Conservation (phyloP, 306 rosid species). For the Hippophae tibetana region DNA sequence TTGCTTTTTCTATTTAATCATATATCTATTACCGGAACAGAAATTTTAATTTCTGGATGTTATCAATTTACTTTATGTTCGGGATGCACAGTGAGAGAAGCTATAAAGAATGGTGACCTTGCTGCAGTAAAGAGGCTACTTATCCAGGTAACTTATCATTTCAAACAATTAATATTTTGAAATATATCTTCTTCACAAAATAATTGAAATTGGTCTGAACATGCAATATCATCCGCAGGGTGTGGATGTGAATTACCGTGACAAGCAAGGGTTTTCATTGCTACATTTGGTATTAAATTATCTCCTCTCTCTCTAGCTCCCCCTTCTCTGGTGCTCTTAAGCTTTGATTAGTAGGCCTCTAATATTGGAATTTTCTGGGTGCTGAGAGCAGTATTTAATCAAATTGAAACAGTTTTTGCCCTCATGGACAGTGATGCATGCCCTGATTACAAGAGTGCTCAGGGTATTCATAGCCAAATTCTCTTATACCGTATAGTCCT, state of each 20-base stretch:
- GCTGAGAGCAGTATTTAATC: slow-evolving; percentile 94
- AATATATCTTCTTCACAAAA: too few species aligned
- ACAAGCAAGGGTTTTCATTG: slow-evolving; percentile 84
- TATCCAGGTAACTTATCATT: slow-evolving; percentile 41
- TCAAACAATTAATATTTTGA: neutral
- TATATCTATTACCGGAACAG: slow-evolving; percentile 1
- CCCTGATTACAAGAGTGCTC: slow-evolving; percentile 75
- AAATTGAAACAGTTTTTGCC: slow-evolving; percentile 77
- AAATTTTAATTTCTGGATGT: slow-evolving; percentile 15
- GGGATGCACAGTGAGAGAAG: slow-evolving; percentile 70
- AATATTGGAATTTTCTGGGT: slow-evolving; percentile 20
- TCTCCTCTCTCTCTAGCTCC: neutral
- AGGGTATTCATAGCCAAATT: slow-evolving; percentile 44
- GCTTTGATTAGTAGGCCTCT: slow-evolving; percentile 1
- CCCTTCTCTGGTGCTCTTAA: neutral
- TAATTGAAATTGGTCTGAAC: slow-evolving; percentile 13
- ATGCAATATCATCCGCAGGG: slow-evolving; percentile 59
- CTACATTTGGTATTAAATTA: slow-evolving; percentile 72
- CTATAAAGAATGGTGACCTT: slow-evolving; percentile 78
- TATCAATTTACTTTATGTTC: slow-evolving; percentile 15
- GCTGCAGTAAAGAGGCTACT: slow-evolving; percentile 83
- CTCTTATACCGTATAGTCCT: slow-evolving; percentile 5
- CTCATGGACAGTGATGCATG: slow-evolving; percentile 94
- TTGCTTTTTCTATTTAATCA: slow-evolving; percentile 8
- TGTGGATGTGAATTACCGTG: slow-evolving; percentile 84